These are phyloP conservation scores for Agaricus sinodeliciosus DNA, from an alignment of 768 basidiomycete genomes.

Conservation along the genomic window DNA sequence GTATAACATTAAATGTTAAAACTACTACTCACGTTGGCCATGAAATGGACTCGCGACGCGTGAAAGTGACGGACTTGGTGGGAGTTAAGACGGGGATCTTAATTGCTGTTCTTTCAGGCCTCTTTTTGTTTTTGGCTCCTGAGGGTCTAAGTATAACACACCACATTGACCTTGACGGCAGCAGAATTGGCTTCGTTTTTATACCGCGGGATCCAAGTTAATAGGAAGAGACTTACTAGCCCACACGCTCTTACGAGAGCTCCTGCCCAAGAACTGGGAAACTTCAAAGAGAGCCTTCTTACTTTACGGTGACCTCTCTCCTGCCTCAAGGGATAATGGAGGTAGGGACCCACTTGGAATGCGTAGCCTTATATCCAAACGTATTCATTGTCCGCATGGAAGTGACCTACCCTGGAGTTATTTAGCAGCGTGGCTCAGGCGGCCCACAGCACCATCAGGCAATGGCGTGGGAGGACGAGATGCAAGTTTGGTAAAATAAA, in stretches of 20 bases:
- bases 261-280: neutral
- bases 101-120: constrained; percentile 5
- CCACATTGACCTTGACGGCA: constrained; percentile 5
- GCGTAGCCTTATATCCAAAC: too few relatives aligned
- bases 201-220: constrained; percentile 1
- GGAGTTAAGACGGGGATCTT: neutral
- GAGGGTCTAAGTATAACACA: neutral
- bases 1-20: too few relatives aligned
- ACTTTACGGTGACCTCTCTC: neutral
- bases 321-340: neutral
- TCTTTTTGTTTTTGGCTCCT: neutral
- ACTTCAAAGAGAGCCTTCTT: neutral
- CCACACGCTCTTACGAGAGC: neutral
- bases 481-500: neutral
- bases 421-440: too few relatives aligned
- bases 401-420: too few relatives aligned
- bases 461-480: neutral
- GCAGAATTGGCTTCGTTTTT: neutral
- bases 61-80: neutral
- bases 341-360: neutral
- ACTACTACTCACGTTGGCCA: too few relatives aligned
- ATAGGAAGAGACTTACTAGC: neutral
- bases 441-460: too few relatives aligned
- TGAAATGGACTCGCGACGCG: too few relatives aligned
- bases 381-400: too few relatives aligned